Evolutionary conservation across 192 early-diverging fungal species (phyloP), one percentile per base, ranked within the genome.

Genomic region (Coemansia sp.): DNA sequence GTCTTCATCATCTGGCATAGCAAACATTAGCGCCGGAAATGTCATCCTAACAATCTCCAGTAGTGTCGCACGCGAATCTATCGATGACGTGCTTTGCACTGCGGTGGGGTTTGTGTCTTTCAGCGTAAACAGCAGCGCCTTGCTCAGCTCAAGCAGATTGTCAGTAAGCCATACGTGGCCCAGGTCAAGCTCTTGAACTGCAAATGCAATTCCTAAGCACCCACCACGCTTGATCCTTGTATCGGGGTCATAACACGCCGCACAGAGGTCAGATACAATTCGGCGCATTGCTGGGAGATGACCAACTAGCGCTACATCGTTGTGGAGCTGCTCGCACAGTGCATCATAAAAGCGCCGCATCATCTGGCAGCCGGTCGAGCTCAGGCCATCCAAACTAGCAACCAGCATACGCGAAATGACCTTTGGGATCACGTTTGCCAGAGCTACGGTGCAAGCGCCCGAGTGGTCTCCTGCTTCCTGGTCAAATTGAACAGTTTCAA

Each of bases 121-220:
- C 10, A 99, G 86, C 17, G 98, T 91, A 64, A 94, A 98, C 4
- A 99, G 72, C 15, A 99, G 71, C 1, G 94, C 90, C 62, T 93
- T 92, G 66, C 93, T 90, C 67, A 97, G 95, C 62, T 98, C 97
- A 8, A 98, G 72, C 59, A 97, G 89, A 69, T 95, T 94, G 29
- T 92, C 91, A n/a, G 93, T 71, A 83, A 97, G 89, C 97, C 97
- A 99, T 29, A 86, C 80, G 15, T 85, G 84, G 5, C 94, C 92
- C 73, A 99, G 82, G 22, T 91, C 86, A 29, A 99, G 84, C 63
- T 93, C 83, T 0, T 90, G 87, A 47, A 87, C 89, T 52, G 94
- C 84, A 49, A 96, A 83, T 0, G 88, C 86, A 43, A 99, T 94
- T 0, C 97, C 96, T 29, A 83, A 73, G 70, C 94, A 95, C 2